Base-by-base conservation (phyloP, 1,284 basidiomycete species). In the Ceratobasidium sp. region DNA sequence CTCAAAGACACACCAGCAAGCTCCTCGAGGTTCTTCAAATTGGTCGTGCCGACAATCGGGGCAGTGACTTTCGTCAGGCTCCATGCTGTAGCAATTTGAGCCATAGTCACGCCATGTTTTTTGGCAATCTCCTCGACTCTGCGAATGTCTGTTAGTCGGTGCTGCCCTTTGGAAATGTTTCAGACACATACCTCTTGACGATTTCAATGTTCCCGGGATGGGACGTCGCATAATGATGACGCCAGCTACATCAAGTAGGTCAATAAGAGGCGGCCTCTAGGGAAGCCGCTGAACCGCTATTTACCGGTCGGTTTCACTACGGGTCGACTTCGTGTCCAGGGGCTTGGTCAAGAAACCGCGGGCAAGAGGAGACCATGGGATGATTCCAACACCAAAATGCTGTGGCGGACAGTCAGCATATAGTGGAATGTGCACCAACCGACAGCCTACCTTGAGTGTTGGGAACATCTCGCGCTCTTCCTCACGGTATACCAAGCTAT, bases 401-500 rank as follows among this genome's bases (percentile, higher is more conserved):
- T n/a, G n/a, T n/a, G n/a, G n/a, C n/a, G n/a, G n/a, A n/a, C n/a
- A n/a, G n/a, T n/a, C n/a, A n/a, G n/a, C n/a, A n/a, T n/a, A n/a
- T n/a, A n/a, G n/a, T n/a, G n/a, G n/a, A n/a, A n/a, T n/a, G n/a
- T n/a, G n/a, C n/a, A n/a, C n/a, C n/a, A n/a, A n/a, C n/a, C n/a
- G n/a, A n/a, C n/a, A n/a, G n/a, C n/a, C 14, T 68, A 68, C 66
- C 71, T 76, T 76, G 33, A 76, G 52, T 20, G 80, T 80, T 12
- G 80, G 81, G 60, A 83, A 77, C 83, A 84, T 84, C 77, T 84
- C 83, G 23, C 83, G 76, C 79, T 83, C 83, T 64, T 84, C 83
- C 73, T 84, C 82, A n/a, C 81, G 81, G 74, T 81, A 81, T 5
- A 81, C 55, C 14, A 79, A 57, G 60, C 79, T 80, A 69, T 80